Evolutionary conservation across 805 yeast species (phyloP).

Genomic region (Priceomyces haplophilus): DNA sequence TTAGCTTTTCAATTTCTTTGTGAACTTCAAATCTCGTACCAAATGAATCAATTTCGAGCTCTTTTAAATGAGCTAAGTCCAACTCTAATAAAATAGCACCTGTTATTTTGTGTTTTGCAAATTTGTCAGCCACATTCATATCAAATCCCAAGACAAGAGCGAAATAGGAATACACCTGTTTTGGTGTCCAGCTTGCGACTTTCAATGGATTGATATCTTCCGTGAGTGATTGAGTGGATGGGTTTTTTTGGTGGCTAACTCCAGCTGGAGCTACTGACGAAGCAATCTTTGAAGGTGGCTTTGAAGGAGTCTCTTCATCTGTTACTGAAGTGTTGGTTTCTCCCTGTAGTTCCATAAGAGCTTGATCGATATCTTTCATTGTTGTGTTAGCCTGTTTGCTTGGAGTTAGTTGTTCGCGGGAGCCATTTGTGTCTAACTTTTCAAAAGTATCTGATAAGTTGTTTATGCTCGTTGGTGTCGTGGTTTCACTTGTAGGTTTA

Average conservation of each 20-base stretch:
- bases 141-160: constrained; percentile 69
- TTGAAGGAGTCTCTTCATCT: neutral
- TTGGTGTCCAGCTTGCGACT: constrained; percentile 74
- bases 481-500: constrained; percentile 11
- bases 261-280: neutral
- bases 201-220: constrained; percentile 44
- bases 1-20: constrained; percentile 78
- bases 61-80: constrained; percentile 83
- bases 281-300: neutral
- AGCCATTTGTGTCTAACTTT: constrained; percentile 6
- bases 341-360: constrained; percentile 57
- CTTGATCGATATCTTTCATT: constrained; percentile 70
- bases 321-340: constrained; percentile 10
- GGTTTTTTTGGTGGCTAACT: constrained; percentile 8
- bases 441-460: constrained; percentile 7
- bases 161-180: constrained; percentile 79
- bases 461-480: constrained; percentile 8
- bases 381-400: constrained; percentile 47
- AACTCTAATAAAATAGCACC: constrained; percentile 83
- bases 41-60: constrained; percentile 85
- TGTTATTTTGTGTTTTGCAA: constrained; percentile 82
- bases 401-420: constrained; percentile 21
- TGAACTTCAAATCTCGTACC: constrained; percentile 93
- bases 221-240: constrained; percentile 15
- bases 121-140: constrained; percentile 67